Evolutionary conservation across 2,329 filamentous ascomycete genomes (phyloP), one percentile per base, ranked within the genome.

Genomic region (Dendryphion nanum): DNA sequence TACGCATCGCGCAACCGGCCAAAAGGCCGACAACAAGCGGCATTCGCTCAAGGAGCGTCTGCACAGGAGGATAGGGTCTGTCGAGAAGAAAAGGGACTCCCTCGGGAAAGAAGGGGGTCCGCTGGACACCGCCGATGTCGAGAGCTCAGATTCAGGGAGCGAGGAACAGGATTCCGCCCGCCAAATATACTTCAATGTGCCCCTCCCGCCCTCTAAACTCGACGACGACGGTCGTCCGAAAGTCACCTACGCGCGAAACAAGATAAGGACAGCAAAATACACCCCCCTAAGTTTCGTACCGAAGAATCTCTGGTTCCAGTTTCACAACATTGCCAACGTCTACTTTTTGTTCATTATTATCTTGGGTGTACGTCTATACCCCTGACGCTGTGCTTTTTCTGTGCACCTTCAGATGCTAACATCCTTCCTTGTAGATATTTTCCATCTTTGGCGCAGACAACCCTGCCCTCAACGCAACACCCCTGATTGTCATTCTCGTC

Each of bases 321-420:
- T 98, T 63, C 91, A 98, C 70, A 97, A 97, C 61, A 85, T 98
- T 57, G 93, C 93, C 61, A 98, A 98, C 67, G 85, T 97, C 37
- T 98, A 97, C 71, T 98, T 98, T 77, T 75, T 97, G 53, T 96
- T 97, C 70, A 79, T 91, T 56, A 90, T 96, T 63, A 95, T 98
- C 61, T 78, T 98, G 43, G 83, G 85, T 59, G 93, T 97, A 83
- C 76, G 90, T 33, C 15, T 17, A 26, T n/a, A 26, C n/a, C n/a
- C n/a, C n/a, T n/a, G n/a, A n/a, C n/a, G n/a, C n/a, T n/a, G n/a
- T n/a, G n/a, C n/a, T n/a, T n/a, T n/a, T n/a, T n/a, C n/a, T n/a
- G 23, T 30, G 16, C 29, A 8, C 29, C 8, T 16, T 8, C 15
- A 8, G 23, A 26, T n/a, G 23, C 8, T 8, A n/a, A 26, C 23